Percentiles rank a stretch among this genome's conserved stretches.
Conservation (phyloP, 2,329 filamentous ascomycete species). For the Botrytis fabae region DNA sequence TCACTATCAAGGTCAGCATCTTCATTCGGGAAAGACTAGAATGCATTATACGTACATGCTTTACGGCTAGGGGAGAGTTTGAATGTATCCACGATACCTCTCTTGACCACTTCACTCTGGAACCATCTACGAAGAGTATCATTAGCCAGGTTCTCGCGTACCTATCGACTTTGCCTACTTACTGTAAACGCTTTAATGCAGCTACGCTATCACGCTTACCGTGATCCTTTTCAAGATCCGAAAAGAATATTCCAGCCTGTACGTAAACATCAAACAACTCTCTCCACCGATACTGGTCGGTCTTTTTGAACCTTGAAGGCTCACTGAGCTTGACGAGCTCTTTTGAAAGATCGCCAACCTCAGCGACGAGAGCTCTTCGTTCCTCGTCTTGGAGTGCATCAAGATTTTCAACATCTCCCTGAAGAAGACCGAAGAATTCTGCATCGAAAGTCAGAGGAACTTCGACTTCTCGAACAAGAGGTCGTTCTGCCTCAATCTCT, state of each 20-base stretch:
- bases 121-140: slow-evolving; percentile 52
- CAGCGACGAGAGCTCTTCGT: slow-evolving; percentile 59
- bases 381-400: slow-evolving; percentile 65
- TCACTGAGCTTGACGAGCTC: slow-evolving; percentile 63
- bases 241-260: slow-evolving; percentile 80
- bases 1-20: slow-evolving; percentile 10
- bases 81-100: slow-evolving; percentile 60
- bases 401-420: slow-evolving; percentile 63
- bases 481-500: slow-evolving; percentile 12
- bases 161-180: not conserved
- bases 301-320: slow-evolving; percentile 58
- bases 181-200: slow-evolving; percentile 62
- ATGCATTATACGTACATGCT: slow-evolving; percentile 44
- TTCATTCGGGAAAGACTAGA: slow-evolving; percentile 57
- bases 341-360: slow-evolving; percentile 64
- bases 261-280: slow-evolving; percentile 80
- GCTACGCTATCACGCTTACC: slow-evolving; percentile 65
- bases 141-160: not conserved
- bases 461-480: slow-evolving; percentile 55
- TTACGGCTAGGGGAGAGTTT: slow-evolving; percentile 64
- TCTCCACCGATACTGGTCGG: slow-evolving; percentile 74
- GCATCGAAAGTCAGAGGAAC: slow-evolving; percentile 75
- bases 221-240: slow-evolving; percentile 69
- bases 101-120: slow-evolving; percentile 62
- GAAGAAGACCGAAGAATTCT: slow-evolving; percentile 77